Evolutionary conservation across 805 yeast genomes (phyloP), one percentile per base, ranked within the genome.

Genomic region (Ogataea salicorniae): DNA sequence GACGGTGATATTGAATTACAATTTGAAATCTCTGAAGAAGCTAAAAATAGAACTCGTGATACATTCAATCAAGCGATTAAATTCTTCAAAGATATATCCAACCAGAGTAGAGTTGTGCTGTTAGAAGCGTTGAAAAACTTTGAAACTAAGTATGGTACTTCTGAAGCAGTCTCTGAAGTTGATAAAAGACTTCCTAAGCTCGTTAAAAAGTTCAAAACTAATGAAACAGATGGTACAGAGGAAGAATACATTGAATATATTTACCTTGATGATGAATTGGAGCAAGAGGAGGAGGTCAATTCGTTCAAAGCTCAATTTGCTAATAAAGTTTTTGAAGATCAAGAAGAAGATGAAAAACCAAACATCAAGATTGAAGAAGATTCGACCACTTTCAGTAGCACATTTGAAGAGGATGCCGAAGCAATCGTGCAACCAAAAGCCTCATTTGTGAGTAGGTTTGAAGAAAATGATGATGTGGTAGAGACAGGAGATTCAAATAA

Each of bases 111-210:
- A 42, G 66, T 75, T 1, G 59, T 71, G 0, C 61, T 91, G 7
- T 64, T 82, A 15, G 82, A 85, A 46, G 80, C 87, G 1, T 77
- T 83, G 73, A 70, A 71, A 43, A 72, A 74, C 47, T 90, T 86
- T 64, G 96, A 89, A 57, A 55, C 66, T 37, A 63, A 62, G 2
- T 79, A 88, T 59, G 96, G 96, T 0, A 62, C 68, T 33, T 61
- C 49, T 0, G 71, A 67, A 6, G 54, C 76, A 0, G 52, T 67
- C 14, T 60, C 58, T 2, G 52, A 49, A 6, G 72, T 83, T 5
- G 60, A 60, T 8, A 62, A 63, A 26, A 75, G 82, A 52, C 60
- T 79, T 41, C 96, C 96, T 0, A 66, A 70, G 7, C 57, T 75
- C 11, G 75, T 76, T 17, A 78, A 72, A 52, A 71, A 74, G 55